Conservation (phyloP, 768 basidiomycete genomes). For the Psilocybe sp. region DNA sequence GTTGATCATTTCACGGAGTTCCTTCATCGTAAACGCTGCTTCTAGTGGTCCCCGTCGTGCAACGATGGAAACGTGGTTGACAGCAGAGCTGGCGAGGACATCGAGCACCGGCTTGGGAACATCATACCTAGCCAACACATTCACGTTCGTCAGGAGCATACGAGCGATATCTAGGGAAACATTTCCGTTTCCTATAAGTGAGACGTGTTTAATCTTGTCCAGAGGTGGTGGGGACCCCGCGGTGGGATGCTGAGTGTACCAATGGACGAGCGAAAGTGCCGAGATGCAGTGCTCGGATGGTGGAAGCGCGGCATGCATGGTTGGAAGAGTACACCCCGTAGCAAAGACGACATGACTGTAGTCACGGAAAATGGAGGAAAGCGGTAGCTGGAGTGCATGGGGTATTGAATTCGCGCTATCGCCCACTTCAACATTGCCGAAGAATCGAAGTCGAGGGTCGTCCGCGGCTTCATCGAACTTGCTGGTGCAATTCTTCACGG, state of each 20-base stretch:
- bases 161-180: constrained; percentile 92
- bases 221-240: constrained; percentile 59
- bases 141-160: constrained; percentile 75
- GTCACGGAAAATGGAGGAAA: constrained; percentile 57
- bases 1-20: constrained; percentile 80
- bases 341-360: constrained; percentile 89
- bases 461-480: constrained; percentile 83
- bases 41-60: constrained; percentile 86
- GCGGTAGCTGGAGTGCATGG: constrained; percentile 54
- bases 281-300: constrained; percentile 54
- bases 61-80: constrained; percentile 79
- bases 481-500: constrained; percentile 84
- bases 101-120: constrained; percentile 74
- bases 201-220: constrained; percentile 64
- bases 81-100: constrained; percentile 55
- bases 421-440: constrained; percentile 82
- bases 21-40: constrained; percentile 90
- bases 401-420: constrained; percentile 32
- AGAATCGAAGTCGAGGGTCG: constrained; percentile 85
- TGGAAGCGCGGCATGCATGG: constrained; percentile 51
- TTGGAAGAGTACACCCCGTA: constrained; percentile 75
- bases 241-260: constrained; percentile 94
- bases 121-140: constrained; percentile 67
- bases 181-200: constrained; percentile 92
- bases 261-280: constrained; percentile 85